A percentile compares a stretch with the other conserved stretches of the same genome.
These are phyloP conservation scores for Chrysoporthe deuterocubensis DNA, from an alignment of 2,329 filamentous ascomycete species.

Conservation along the genomic window DNA sequence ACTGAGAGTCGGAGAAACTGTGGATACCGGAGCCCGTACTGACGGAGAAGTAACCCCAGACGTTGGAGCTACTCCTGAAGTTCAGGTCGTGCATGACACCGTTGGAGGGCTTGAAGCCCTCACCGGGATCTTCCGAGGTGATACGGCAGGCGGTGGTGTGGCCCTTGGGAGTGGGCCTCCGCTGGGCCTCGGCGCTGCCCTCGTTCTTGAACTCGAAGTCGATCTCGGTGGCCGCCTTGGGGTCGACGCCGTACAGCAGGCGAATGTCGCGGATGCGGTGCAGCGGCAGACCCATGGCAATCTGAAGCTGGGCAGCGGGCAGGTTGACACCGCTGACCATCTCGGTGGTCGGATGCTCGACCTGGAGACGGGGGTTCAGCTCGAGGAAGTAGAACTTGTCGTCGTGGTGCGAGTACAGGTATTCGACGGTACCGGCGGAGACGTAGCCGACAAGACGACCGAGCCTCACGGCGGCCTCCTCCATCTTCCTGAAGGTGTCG, in stretches of 20 bases:
- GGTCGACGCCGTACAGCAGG: conserved; percentile 92
- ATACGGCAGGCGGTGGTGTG: conserved; percentile 99
- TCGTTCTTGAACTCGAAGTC: conserved; percentile 96
- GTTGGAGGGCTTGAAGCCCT: conserved; percentile 99
- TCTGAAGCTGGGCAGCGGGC: conserved; percentile 94
- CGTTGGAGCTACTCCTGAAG: conserved; percentile 97
- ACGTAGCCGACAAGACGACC: conserved; percentile 96
- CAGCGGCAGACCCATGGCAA: conserved; percentile 97
- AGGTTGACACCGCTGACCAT: conserved; percentile 99
- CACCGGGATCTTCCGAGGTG: conserved; percentile 96
- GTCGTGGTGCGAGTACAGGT: conserved; percentile 95
- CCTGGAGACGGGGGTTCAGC: conserved; percentile 97
- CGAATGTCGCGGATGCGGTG: conserved; percentile 96
- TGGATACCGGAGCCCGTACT: conserved; percentile 96
- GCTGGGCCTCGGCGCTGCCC: conserved; percentile 81
- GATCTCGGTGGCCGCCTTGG: conserved; percentile 82
- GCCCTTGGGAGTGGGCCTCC: conserved; percentile 89
- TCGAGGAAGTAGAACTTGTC: conserved; percentile 99
- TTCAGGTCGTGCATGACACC: conserved; percentile 99
- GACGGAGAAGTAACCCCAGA: conserved; percentile 99
- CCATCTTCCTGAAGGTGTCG: conserved; percentile 92
- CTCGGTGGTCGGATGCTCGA: conserved; percentile 98
- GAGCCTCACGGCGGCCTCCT: conserved; percentile 91
- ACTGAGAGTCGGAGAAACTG: conserved; percentile 98
- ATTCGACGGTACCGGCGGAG: conserved; percentile 97